Evolutionary conservation across 306 rosid species (phyloP).

Genomic region (Crataegus laevigata): DNA sequence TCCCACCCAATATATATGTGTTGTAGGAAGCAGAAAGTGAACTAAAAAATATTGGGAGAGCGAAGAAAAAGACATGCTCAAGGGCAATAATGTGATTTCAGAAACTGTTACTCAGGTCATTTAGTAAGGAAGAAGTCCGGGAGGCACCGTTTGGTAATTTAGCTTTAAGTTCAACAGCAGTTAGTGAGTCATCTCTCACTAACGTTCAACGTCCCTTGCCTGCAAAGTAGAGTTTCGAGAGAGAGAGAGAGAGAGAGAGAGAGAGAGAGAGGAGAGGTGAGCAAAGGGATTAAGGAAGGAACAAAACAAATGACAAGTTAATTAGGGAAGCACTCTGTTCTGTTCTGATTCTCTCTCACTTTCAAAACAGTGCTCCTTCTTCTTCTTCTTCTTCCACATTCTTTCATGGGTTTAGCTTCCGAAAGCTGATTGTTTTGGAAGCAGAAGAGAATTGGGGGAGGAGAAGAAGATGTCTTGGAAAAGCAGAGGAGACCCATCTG

Average conservation of each 20-base stretch:
- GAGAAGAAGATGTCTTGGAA: slow-evolving; percentile 60
- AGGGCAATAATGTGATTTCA: slow-evolving; percentile 27
- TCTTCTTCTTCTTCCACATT: slow-evolving; percentile 9
- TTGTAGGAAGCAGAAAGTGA: background rate
- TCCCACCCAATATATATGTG: background rate
- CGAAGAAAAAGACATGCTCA: background rate
- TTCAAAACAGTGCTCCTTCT: background rate
- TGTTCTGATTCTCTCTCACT: slow-evolving; percentile 24
- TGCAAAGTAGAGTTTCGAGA: slow-evolving; percentile 45
- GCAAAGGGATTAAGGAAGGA: slow-evolving; percentile 35
- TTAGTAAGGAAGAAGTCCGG: slow-evolving; percentile 18
- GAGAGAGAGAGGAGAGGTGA: slow-evolving; percentile 18
- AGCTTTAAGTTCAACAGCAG: slow-evolving; percentile 31
- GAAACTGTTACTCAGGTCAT: slow-evolving; percentile 24
- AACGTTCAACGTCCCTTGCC: slow-evolving; percentile 64
- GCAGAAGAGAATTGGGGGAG: background rate
- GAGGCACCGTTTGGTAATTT: slow-evolving; percentile 51
- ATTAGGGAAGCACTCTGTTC: slow-evolving; percentile 7
- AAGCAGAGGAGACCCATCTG: slow-evolving; percentile 52
- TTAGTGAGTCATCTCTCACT: slow-evolving; percentile 55
- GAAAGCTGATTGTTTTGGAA: slow-evolving; percentile 8
- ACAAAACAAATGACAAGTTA: slow-evolving; percentile 31
- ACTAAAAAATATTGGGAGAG: background rate
- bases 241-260: slow-evolving; percentile 25
- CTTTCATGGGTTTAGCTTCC: slow-evolving; percentile 25